Base-by-base conservation (phyloP, 768 basidiomycete genomes). In the Leccinum variicolor region DNA sequence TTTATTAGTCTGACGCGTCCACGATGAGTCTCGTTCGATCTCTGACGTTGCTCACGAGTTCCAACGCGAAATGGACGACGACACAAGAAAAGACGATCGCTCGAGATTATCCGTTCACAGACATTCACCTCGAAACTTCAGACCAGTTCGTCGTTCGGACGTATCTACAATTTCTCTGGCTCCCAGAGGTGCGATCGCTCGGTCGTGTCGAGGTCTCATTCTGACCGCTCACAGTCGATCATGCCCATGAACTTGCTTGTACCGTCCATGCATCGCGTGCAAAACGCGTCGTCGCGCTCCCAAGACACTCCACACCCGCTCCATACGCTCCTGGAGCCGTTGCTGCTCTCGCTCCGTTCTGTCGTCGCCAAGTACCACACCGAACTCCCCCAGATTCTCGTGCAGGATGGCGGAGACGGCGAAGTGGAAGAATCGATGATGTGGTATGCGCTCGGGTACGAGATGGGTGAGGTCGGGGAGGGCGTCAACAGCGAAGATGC, bases 131-230 rank as follows among this genome's bases (percentile, higher is more conserved):
- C 43, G 82, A 84, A 62, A 74, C 77, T 0, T 74, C 79, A 17
- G 85, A 83, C 17, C 80, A 86, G 60, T 84, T 79, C 64, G 78
- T 86, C 23, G 76, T 75, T 3, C 77, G 85, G n/a, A 84, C 77
- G 3, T 91, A 90, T 69, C 79, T 88, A 47, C 87, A 90, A 63
- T 89, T 86, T 62, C 77, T 91, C 7, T 91, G 89, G 88, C 78
- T 90, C 45, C 89, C 89, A 48, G 82, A 90, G 74, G 89, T 89
- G 62, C 52, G 71, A 6, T 49, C 50, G 10, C 10, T 23, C 23
- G 31, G 26, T 6, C 36, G 9, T 11, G 29, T 14, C 50, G 4
- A 13, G 28, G 6, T 21, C 50, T 51, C 56, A 59, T 39, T 57
- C 58, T 68, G 33, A 68, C 60, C 31, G 6, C 9, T 15, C 39